phyloP scores from a whole-genome alignment of 2,329 filamentous ascomycete species.

The Diaporthe sp. region DNA sequence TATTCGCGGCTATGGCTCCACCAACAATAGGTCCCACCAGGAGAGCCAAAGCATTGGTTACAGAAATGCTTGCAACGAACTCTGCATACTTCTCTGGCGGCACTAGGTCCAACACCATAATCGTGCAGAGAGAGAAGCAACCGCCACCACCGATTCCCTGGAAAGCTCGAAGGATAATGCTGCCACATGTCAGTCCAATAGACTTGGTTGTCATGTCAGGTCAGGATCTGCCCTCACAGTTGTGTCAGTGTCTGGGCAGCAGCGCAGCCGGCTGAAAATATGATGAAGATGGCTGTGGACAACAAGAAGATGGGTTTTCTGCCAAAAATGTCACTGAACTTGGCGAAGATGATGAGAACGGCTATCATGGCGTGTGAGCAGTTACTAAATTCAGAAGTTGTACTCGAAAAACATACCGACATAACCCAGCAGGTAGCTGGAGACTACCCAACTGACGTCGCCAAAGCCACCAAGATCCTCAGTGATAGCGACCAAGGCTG shows the following conservation, averaged over 20 bases:
- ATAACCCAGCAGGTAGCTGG: conserved; percentile 10
- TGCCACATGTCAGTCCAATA: not conserved
- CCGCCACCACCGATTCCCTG: not conserved
- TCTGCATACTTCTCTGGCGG: conserved; percentile 10
- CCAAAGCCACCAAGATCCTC: not conserved
- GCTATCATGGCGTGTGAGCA: not conserved
- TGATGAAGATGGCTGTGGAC: not conserved
- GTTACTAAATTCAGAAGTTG: not conserved
- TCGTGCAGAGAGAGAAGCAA: conserved; percentile 6
- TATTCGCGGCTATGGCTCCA: conserved; percentile 5
- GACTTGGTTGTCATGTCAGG: not conserved
- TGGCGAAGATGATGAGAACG: conserved; percentile 16
- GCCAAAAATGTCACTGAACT: conserved; percentile 19
- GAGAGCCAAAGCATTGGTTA: conserved; percentile 55
- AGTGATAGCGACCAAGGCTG: not conserved
- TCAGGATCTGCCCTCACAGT: not conserved
- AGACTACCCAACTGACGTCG: not conserved
- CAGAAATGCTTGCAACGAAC: conserved; percentile 24
- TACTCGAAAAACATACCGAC: not conserved
- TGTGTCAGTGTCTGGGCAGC: conserved; percentile 9
- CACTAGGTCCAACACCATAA: not conserved
- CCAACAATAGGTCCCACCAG: conserved; percentile 42
- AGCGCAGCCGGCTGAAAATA: conserved; percentile 6
- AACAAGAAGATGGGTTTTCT: conserved; percentile 7
- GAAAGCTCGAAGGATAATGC: conserved; percentile 13